These are phyloP conservation scores for Cryphonectria radicalis DNA, from an alignment of 2,329 filamentous ascomycete species.

Conservation along the genomic window DNA sequence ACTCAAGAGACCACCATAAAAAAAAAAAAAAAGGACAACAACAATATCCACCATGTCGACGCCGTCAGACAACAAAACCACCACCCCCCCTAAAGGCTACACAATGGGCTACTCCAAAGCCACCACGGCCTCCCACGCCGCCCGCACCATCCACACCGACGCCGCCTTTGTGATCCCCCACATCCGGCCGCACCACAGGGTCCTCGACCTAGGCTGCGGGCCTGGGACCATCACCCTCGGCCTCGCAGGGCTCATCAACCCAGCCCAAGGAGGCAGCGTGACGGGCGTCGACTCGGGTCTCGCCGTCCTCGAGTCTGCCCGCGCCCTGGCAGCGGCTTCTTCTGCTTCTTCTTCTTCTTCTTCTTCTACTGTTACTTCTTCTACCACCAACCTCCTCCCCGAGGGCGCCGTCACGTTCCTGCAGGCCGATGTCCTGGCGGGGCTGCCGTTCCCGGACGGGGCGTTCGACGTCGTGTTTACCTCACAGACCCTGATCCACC, in stretches of 20 bases:
- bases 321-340: background rate
- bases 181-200: constrained; percentile 16
- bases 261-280: constrained; percentile 12
- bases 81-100: background rate
- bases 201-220: constrained; percentile 25
- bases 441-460: constrained; percentile 37
- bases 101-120: constrained; percentile 23
- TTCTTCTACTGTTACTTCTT: too few relatives aligned
- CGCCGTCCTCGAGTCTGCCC: constrained; percentile 12
- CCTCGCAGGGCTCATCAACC: constrained; percentile 9
- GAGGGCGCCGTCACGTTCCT: constrained; percentile 6
- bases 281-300: constrained; percentile 19
- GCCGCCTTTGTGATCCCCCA: constrained; percentile 21
- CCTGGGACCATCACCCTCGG: constrained; percentile 26
- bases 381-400: background rate
- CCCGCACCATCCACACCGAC: constrained; percentile 23
- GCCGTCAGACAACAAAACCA: background rate
- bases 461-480: constrained; percentile 39
- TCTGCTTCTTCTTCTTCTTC: too few relatives aligned
- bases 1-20: background rate
- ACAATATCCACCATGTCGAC: constrained; percentile 1
- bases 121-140: constrained; percentile 20
- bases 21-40: background rate
- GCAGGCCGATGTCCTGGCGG: constrained; percentile 33
- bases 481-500: constrained; percentile 38